phyloP scores from a whole-genome alignment of 495 filamentous ascomycete species.

The Lasiosphaeria hispida region DNA sequence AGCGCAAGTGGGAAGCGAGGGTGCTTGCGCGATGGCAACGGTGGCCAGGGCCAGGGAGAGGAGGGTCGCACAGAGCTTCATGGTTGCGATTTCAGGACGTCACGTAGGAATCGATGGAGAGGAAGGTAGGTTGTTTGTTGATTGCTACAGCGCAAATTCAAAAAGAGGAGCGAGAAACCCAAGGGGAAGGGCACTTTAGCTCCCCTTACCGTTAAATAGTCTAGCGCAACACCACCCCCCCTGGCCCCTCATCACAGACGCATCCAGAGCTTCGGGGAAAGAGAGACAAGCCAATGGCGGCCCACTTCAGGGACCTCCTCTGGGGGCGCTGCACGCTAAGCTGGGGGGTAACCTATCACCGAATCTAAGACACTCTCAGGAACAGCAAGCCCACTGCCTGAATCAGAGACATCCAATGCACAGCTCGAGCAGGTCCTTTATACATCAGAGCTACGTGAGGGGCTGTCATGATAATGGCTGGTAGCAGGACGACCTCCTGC shows the following conservation, averaged over 20 bases:
- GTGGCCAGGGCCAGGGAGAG: conserved; percentile 31
- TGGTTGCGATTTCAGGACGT: conserved; percentile 21
- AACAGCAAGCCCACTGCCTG: too few relatives aligned
- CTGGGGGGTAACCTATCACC: not conserved
- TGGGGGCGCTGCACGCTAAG: too few relatives aligned
- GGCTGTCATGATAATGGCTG: too few relatives aligned
- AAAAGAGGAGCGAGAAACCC: not conserved
- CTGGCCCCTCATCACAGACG: not conserved
- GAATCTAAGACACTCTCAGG: too few relatives aligned
- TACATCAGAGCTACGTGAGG: too few relatives aligned
- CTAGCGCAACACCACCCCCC: not conserved
- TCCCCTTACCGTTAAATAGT: not conserved
- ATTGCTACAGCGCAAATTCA: not conserved
- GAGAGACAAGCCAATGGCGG: conserved; percentile 1
- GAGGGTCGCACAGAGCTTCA: conserved; percentile 38
- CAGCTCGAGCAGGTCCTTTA: too few relatives aligned
- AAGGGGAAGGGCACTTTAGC: not conserved
- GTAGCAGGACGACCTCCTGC: too few relatives aligned
- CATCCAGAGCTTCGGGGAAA: not conserved
- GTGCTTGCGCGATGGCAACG: conserved; percentile 40
- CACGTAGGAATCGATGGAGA: not conserved
- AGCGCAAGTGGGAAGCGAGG: conserved; percentile 53
- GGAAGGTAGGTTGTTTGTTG: not conserved
- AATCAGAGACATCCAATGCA: too few relatives aligned
- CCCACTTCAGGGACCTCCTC: not conserved